phyloP scores from a whole-genome alignment of 2,329 filamentous ascomycete species.

The Venturia effusa region DNA sequence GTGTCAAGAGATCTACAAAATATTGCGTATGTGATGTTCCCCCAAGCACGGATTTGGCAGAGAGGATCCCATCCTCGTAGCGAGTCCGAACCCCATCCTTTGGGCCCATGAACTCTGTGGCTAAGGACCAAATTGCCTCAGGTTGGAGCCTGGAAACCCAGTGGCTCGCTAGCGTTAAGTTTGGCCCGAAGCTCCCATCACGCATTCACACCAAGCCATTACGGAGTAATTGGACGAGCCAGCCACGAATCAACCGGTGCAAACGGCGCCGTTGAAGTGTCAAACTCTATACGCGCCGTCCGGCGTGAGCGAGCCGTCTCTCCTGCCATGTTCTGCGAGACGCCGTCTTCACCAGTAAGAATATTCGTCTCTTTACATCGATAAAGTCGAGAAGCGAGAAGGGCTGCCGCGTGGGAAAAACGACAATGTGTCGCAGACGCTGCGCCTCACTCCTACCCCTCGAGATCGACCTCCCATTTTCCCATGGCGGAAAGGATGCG shows the following conservation, averaged over 20 bases:
- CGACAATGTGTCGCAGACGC: no score
- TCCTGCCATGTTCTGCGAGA: background rate
- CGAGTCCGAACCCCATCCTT: background rate
- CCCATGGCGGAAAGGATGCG: background rate
- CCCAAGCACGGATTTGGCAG: background rate
- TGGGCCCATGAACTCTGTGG: no score
- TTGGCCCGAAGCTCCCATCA: background rate
- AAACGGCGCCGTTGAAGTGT: background rate
- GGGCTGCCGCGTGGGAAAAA: no score
- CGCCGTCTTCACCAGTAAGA: no score
- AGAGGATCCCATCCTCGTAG: background rate
- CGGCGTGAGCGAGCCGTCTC: background rate
- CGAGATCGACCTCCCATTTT: background rate
- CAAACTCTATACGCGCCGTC: background rate
- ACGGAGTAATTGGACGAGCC: no score
- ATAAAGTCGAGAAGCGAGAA: no score
- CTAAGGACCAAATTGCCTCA: background rate
- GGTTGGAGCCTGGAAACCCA: background rate
- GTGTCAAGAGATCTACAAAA: background rate
- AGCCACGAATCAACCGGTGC: background rate
- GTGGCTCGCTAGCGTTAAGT: background rate
- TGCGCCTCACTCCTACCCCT: no score
- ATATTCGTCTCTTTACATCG: no score
- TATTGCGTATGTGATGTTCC: background rate
- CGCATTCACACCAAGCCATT: no score